Evolutionary conservation across 495 filamentous ascomycete species (phyloP).

Genomic region (Annulohypoxylon maeteangense): DNA sequence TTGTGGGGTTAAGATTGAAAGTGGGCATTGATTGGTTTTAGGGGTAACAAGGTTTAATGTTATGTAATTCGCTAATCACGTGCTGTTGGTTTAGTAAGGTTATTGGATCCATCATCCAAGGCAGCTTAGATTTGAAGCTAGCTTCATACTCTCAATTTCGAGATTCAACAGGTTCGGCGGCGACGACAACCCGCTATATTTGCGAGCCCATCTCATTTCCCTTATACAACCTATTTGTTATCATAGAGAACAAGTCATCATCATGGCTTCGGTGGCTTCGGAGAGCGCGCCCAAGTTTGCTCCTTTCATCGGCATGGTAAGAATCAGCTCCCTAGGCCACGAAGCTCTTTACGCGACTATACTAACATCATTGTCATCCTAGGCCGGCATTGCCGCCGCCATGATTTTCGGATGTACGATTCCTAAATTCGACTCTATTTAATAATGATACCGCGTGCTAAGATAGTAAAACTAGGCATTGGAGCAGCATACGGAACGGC

Average conservation of each 20-base stretch:
- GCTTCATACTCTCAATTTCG: slow-evolving; percentile 26
- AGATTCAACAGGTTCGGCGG: slow-evolving; percentile 32
- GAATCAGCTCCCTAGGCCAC: slow-evolving; percentile 51
- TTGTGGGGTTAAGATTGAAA: slow-evolving; percentile 16
- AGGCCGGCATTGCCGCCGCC: slow-evolving; percentile 90
- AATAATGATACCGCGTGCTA: slow-evolving; percentile 28
- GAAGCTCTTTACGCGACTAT: slow-evolving; percentile 38
- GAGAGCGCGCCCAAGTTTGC: slow-evolving; percentile 88
- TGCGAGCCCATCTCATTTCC: slow-evolving; percentile 9
- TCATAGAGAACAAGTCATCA: slow-evolving; percentile 35
- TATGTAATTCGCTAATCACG: slow-evolving; percentile 31
- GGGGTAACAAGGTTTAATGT: not conserved
- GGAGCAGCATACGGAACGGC: slow-evolving; percentile 98
- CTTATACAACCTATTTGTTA: not conserved
- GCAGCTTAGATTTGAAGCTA: slow-evolving; percentile 25
- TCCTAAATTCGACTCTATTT: slow-evolving; percentile 27
- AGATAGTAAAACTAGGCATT: slow-evolving; percentile 66
- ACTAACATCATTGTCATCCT: slow-evolving; percentile 48
- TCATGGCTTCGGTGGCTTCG: slow-evolving; percentile 78
- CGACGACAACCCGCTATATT: slow-evolving; percentile 28
- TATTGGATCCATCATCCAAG: slow-evolving; percentile 14
- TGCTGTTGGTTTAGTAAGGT: slow-evolving; percentile 22
- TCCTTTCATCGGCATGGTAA: slow-evolving; percentile 97
- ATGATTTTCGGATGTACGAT: slow-evolving; percentile 94
- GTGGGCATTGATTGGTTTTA: slow-evolving; percentile 17